Evolutionary conservation across 202 grass and related monocot genomes (phyloP).

Genomic region (Cymbopogon flexuosus): DNA sequence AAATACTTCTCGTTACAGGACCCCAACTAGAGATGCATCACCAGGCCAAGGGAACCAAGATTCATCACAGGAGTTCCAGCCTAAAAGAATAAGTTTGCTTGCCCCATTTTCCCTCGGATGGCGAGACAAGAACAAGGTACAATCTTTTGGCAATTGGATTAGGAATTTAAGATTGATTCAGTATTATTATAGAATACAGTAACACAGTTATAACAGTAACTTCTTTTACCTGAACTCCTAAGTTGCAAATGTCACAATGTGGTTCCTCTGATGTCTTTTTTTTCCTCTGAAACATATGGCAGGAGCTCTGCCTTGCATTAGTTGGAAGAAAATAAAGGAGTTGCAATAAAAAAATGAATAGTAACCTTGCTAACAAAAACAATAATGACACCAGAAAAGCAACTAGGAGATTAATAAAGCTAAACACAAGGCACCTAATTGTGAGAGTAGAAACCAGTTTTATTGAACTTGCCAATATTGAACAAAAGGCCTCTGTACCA

Average conservation of each 20-base stretch:
- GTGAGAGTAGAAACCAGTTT: too few relatives aligned
- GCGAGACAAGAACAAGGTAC: constrained; percentile 94
- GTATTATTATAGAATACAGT: background rate
- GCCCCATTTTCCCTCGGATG: constrained; percentile 73
- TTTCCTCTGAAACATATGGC: background rate
- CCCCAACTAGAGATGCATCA: constrained; percentile 51
- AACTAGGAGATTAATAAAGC: background rate
- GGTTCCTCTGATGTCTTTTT: background rate
- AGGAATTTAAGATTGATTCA: background rate
- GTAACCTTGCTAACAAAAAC: background rate
- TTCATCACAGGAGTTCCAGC: constrained; percentile 60
- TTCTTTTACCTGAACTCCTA: background rate
- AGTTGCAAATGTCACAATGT: background rate
- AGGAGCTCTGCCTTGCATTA: background rate
- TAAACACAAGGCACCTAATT: background rate
- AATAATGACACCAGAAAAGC: background rate
- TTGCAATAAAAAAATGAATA: background rate
- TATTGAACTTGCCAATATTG: too few relatives aligned
- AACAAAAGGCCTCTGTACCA: background rate
- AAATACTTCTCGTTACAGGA: constrained; percentile 43
- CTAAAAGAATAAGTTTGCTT: constrained; percentile 88
- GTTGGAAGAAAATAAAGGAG: background rate
- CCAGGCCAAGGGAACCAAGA: constrained; percentile 52
- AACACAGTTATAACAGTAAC: background rate
- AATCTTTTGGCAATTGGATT: constrained; percentile 14